These are phyloP conservation scores for Detonula confervacea DNA, from an alignment of 352 stramenopile genomes.

Conservation along the genomic window DNA sequence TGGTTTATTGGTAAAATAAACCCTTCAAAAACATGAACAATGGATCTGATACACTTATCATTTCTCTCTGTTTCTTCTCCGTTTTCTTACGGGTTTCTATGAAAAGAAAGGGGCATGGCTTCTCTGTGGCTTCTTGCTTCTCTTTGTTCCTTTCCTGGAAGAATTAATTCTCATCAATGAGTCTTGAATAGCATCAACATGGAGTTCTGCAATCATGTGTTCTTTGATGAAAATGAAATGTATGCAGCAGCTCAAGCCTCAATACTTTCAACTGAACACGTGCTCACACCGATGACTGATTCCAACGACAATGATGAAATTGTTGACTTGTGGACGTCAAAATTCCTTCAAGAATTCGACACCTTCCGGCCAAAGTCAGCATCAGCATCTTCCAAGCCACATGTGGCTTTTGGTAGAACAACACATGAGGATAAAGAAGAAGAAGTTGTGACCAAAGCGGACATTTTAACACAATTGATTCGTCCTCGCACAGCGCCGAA, in stretches of 20 bases:
- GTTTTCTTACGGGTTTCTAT: too few species aligned
- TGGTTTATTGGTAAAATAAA: too few species aligned
- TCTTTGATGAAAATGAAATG: neutral
- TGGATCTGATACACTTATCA: too few species aligned
- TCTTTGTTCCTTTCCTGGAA: too few species aligned
- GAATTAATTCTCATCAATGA: too few species aligned
- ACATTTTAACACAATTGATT: conserved; percentile 5
- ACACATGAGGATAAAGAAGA: conserved; percentile 5
- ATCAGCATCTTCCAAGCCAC: conserved; percentile 8
- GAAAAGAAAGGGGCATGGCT: too few species aligned
- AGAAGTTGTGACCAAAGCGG: conserved; percentile 1
- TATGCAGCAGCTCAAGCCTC: neutral
- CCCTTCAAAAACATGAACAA: too few species aligned
- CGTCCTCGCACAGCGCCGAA: conserved; percentile 20
- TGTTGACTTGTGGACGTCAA: conserved; percentile 51
- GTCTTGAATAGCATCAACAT: too few species aligned
- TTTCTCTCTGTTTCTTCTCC: too few species aligned
- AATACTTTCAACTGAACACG: conserved; percentile 3
- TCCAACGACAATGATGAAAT: conserved; percentile 35
- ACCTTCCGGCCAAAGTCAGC: conserved; percentile 15
- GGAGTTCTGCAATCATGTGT: neutral
- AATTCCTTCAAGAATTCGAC: conserved; percentile 46
- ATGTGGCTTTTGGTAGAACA: conserved; percentile 46
- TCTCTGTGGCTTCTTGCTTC: too few species aligned
- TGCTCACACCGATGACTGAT: neutral